These are phyloP conservation scores for Aspergillus pseudotamarii DNA, from an alignment of 2,329 filamentous ascomycete genomes.

Conservation along the genomic window DNA sequence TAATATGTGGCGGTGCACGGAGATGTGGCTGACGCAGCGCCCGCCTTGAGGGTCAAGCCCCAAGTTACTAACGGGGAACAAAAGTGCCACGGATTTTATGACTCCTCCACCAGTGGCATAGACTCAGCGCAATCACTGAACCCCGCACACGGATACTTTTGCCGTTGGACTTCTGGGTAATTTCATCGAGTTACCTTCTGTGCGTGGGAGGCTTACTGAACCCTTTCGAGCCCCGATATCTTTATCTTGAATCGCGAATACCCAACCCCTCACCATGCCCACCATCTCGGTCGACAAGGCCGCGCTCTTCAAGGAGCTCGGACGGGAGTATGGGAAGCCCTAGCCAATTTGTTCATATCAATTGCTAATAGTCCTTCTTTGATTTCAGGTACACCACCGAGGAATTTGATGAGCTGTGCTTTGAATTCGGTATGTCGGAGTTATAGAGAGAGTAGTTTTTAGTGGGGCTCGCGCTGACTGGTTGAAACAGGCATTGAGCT, in stretches of 20 bases:
- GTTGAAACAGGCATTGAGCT: constrained; percentile 72
- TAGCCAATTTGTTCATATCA: constrained; percentile 11
- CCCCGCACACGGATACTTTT: not conserved
- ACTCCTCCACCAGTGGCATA: constrained; percentile 5
- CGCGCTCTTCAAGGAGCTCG: constrained; percentile 89
- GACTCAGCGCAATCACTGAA: not conserved
- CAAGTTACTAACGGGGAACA: constrained; percentile 14
- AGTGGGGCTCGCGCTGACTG: constrained; percentile 36
- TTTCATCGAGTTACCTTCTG: not conserved
- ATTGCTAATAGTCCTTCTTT: constrained; percentile 11
- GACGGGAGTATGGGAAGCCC: constrained; percentile 69
- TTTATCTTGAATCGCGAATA: constrained; percentile 24
- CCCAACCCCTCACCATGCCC: constrained; percentile 68
- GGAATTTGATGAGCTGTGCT: constrained; percentile 96
- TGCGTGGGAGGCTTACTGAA: constrained; percentile 10
- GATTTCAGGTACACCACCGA: constrained; percentile 76
- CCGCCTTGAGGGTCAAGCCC: constrained; percentile 24
- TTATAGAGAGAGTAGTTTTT: constrained; percentile 12
- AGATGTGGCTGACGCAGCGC: constrained; percentile 25
- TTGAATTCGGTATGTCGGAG: constrained; percentile 76
- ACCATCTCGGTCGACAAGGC: constrained; percentile 97
- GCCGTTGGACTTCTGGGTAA: not conserved
- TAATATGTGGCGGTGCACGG: constrained; percentile 34
- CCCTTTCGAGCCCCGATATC: not conserved
- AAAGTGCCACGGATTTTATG: constrained; percentile 17